Base-by-base conservation (phyloP, 2,329 filamentous ascomycete species). In the Huntiella savannae region DNA sequence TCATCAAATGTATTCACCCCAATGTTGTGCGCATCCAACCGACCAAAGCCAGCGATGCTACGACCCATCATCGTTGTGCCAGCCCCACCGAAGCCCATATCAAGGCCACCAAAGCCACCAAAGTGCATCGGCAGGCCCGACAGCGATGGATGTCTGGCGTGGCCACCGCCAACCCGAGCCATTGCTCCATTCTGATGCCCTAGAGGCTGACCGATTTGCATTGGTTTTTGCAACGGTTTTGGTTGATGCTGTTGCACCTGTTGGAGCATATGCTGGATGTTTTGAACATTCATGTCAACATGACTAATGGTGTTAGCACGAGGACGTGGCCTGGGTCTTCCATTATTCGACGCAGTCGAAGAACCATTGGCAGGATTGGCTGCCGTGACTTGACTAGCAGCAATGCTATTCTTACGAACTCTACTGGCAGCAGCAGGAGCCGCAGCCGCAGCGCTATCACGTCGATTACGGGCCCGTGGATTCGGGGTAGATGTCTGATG, bases 231-330 rank as follows among this genome's bases (percentile, higher is more conserved):
- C 63, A 91, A 73, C 54, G 79, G 82, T 59, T 44, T 32, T 36
- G 32, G 40, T 5, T 11, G 36, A 15, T 38, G 39, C 40, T 43
- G 40, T n/a, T 39, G 62, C 53, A 62, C 68, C 54, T 64, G 70
- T 37, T 39, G 69, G 64, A 55, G 73, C 76, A 43, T 71, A 70
- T 10, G 72, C 66, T 74, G 73, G 52, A 83, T 69, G 63, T 91
- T 73, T 54, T 79, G 82, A 59, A 93, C 73, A 46, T 71, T 69
- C 48, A 75, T 73, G 59, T 95, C 91, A 48, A 96, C 77, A 60
- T 96, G 87, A 58, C 87, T 91, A 57, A 98, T 92, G 34, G 91
- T 98, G 59, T 96, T 96, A 46, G 91, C 88, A 55, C 91, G 72
- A 16, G 88, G 91, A 53, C 91, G 74, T 33, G 48, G 35, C 34